A percentile compares a stretch with the other conserved stretches of the same genome.
Conservation (phyloP, 352 stramenopile genomes). For the Hyaloperonospora arabidopsidis region DNA sequence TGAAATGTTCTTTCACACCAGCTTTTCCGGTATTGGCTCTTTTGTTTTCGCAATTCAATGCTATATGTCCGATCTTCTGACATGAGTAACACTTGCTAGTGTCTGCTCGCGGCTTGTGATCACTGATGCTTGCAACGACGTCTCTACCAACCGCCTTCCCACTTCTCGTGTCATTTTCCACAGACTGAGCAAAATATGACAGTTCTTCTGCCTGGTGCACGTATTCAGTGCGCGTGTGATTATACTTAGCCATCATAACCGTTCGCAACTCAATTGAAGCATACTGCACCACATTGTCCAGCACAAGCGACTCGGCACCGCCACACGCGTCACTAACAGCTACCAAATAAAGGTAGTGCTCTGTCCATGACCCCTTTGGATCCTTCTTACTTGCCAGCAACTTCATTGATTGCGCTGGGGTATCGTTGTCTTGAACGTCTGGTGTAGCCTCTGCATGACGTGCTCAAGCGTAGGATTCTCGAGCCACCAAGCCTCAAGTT, state of each 20-base stretch:
- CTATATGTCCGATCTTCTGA: too few species aligned
- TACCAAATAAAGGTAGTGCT: not conserved
- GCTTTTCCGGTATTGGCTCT: too few species aligned
- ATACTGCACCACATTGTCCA: not conserved
- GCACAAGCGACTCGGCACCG: not conserved
- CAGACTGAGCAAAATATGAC: not conserved
- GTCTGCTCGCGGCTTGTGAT: too few species aligned
- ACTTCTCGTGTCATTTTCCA: not conserved
- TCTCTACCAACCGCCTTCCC: too few species aligned
- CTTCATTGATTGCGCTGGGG: not conserved
- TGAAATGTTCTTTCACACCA: too few species aligned
- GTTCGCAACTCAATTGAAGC: not conserved
- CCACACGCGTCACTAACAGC: not conserved
- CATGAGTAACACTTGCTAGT: too few species aligned
- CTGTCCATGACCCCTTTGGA: not conserved
- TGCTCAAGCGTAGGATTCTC: constrained; percentile 1
- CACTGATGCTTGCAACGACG: too few species aligned
- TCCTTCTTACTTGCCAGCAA: not conserved
- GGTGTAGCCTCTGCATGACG: constrained; percentile 2
- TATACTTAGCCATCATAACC: not conserved
- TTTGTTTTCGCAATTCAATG: too few species aligned
- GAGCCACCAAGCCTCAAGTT: constrained; percentile 3
- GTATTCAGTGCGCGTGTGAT: not conserved
- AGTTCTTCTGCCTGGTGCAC: not conserved
- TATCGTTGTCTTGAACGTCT: constrained; percentile 6